phyloP scores from a whole-genome alignment of 2,329 filamentous ascomycete species.

The Cladosporium sp. region DNA sequence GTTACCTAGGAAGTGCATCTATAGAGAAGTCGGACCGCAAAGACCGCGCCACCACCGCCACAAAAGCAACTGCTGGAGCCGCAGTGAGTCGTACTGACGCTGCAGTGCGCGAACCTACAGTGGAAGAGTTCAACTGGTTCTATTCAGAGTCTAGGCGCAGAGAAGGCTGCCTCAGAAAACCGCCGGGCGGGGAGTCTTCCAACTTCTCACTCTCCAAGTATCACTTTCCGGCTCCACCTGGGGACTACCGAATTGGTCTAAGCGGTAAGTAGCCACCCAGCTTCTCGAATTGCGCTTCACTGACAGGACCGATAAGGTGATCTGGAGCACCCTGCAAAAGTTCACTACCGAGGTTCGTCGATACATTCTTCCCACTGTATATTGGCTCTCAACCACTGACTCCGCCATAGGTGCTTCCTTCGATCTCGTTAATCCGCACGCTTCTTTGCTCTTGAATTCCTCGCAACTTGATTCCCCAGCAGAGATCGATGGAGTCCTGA shows the following conservation, averaged over 20 bases:
- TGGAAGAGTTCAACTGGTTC: neutral
- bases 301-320: slow-evolving; percentile 13
- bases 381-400: neutral
- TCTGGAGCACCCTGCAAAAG: slow-evolving; percentile 21
- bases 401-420: slow-evolving; percentile 28
- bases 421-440: slow-evolving; percentile 33
- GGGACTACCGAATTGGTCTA: slow-evolving; percentile 24
- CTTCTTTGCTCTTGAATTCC: slow-evolving; percentile 27
- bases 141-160: slow-evolving; percentile 7
- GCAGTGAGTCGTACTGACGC: neutral
- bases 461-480: slow-evolving; percentile 29
- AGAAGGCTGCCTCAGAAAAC: slow-evolving; percentile 2
- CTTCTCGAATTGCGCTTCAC: neutral
- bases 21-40: neutral
- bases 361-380: neutral
- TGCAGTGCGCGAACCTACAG: neutral
- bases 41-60: neutral
- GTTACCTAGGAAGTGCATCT: neutral
- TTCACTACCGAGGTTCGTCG: slow-evolving; percentile 22
- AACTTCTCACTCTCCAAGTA: slow-evolving; percentile 25
- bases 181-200: slow-evolving; percentile 14
- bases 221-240: slow-evolving; percentile 28
- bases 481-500: slow-evolving; percentile 30
- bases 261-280: slow-evolving; percentile 22
- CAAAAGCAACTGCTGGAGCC: neutral